Evolutionary conservation across 1,284 basidiomycete genomes (phyloP), one percentile per base, ranked within the genome.

Genomic region (Heterobasidion parviporum): DNA sequence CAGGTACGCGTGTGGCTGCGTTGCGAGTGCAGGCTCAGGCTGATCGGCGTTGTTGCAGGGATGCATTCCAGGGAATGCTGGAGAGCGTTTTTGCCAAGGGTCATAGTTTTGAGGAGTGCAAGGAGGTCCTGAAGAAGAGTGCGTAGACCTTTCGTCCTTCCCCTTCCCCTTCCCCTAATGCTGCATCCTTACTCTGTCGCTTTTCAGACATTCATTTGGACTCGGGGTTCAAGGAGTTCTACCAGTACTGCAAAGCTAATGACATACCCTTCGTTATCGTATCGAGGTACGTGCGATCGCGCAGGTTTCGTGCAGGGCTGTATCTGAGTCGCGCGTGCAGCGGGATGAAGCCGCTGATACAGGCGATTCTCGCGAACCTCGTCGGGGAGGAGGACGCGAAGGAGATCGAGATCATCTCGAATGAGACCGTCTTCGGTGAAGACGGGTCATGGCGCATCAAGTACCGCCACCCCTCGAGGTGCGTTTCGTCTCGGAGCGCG

Each of bases 321-420:
- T 43, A 49, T 20, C n/a, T 20, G n/a, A 44, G 4, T 26, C 26
- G 26, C 26, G 26, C 5, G 5, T 26, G 4, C 63, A 93, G 90
- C 60, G 94, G 94, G 34, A 97, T 97, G 93, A 84, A 85, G 12
- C 94, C 93, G 12, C 81, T 89, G 61, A 97, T 98, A 64, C 89
- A 91, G 50, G 89, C 89, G 1, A 89, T 96, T 6, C 78, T 97
- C 33, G 82, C 84, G 43, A 88, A 85, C 57, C 81, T 92, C 54
- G 74, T 94, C 53, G 89, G 87, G 10, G 78, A 84, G 44, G 80
- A 83, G 48, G 87, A 51, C 50, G 50, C 91, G 1, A 72, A 80
- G 55, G 76, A 83, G 53, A 94, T 97, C 56, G 84, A 92, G 61
- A 90, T 97, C 66, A 90, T 98, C 63, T 86, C 94, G 14, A 98